Evolutionary conservation across 1,284 basidiomycete genomes (phyloP).

Genomic region (Austropuccinia psidii): DNA sequence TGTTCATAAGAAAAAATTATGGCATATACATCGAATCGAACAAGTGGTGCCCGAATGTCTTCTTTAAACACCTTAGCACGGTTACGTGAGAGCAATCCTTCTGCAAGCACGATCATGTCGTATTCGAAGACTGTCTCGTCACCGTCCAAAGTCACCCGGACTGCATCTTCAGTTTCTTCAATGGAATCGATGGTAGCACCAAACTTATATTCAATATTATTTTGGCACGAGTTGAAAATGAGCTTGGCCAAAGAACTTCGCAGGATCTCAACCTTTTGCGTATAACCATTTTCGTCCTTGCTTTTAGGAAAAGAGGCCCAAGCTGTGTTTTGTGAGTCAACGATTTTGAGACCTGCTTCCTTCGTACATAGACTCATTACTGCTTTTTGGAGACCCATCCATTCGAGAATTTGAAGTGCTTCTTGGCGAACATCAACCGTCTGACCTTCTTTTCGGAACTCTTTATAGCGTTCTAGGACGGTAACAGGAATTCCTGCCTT

Average conservation of each 20-base stretch:
- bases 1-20: neutral
- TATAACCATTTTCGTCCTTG: conserved; percentile 4
- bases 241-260: conserved; percentile 41
- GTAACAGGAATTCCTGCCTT: conserved; percentile 44
- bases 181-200: conserved; percentile 3
- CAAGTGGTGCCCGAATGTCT: conserved; percentile 37
- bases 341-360: conserved; percentile 45
- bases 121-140: conserved; percentile 37
- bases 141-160: neutral
- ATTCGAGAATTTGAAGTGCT: conserved; percentile 43
- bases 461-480: conserved; percentile 45
- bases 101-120: conserved; percentile 37
- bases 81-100: conserved; percentile 35
- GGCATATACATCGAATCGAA: neutral
- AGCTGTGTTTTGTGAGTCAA: conserved; percentile 39
- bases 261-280: conserved; percentile 41
- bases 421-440: conserved; percentile 46
- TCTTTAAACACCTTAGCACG: conserved; percentile 37
- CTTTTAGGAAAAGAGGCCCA: conserved; percentile 42
- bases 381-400: conserved; percentile 44
- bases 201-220: neutral
- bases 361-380: conserved; percentile 42
- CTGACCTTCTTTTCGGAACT: conserved; percentile 45
- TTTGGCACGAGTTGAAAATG: conserved; percentile 37
- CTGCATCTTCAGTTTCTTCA: neutral